Base-by-base conservation (phyloP, 352 stramenopile genomes). In the Phytophthora vignae region DNA sequence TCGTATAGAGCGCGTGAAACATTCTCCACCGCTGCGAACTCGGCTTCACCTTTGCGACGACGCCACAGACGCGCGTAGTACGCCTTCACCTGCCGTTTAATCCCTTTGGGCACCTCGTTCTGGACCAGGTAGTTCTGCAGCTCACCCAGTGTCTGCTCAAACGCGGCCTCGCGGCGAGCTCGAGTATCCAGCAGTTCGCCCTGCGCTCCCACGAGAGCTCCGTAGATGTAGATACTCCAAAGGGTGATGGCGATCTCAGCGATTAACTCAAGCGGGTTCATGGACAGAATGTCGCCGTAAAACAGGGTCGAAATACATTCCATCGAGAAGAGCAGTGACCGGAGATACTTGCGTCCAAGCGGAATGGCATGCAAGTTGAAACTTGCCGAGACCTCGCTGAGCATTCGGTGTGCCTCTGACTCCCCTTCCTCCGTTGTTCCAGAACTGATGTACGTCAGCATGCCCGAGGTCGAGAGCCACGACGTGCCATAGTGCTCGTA, bases 151-250 rank as follows among this genome's bases (percentile, higher is more conserved):
- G 77, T 89, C 55, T 94, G 81, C 64, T 94, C 86, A 46, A 92
- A 91, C 0, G 77, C 67, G 25, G 86, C 86, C 27, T 90, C 77
- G 15, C 73, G 64, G 6, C 75, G 68, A 15, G 81, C 80, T 33
- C 88, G 72, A 11, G 78, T 66, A 44, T 90, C 79, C 0, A 91
- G 55, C 21, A 90, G 46, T 19, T 91, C 83, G 1, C 82, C 80
- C 14, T 92, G 83, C 0, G 83, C 84, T 0, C 84, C 86, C 0
- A 94, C 79, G 1, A 94, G 70, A 2, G 85, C 76, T 22, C 86
- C 86, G 40, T 88, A 92, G 42, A 92, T 87, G 71, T 94, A 94
- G 21, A 91, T 92, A 48, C 82, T 88, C 64, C 67, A 79, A 0
- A 92, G 60, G 8, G 89, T 90, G 33, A 90, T 84, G 0, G 31